These are phyloP conservation scores for Podospora pseudocomata DNA, from an alignment of 495 filamentous ascomycete genomes.

Conservation along the genomic window DNA sequence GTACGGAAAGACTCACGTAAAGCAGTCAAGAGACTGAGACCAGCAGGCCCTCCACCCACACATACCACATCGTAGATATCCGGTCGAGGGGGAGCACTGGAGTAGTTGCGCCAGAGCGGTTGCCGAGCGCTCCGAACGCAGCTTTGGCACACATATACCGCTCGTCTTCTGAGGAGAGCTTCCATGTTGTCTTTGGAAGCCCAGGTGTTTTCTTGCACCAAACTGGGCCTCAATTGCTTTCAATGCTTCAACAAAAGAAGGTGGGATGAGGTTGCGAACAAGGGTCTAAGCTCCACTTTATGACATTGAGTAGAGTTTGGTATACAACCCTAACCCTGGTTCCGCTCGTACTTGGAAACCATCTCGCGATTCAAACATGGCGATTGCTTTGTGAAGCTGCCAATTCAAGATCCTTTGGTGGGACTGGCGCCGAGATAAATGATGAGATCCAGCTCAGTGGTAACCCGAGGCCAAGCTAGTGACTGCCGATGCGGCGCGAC, in stretches of 20 bases:
- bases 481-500: not conserved
- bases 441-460: not conserved
- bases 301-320: not conserved
- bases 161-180: conserved; percentile 19
- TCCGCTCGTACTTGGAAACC: not conserved
- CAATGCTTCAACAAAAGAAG: not conserved
- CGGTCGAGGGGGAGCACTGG: conserved; percentile 37
- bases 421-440: too few species aligned
- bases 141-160: conserved; percentile 42
- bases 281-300: conserved; percentile 8
- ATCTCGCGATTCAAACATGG: not conserved
- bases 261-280: not conserved
- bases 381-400: not conserved
- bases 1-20: conserved; percentile 57
- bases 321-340: conserved; percentile 12
- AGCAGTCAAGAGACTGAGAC: conserved; percentile 80
- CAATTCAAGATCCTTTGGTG: not conserved
- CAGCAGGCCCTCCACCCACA: conserved; percentile 94
- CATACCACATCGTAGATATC: conserved; percentile 92
- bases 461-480: not conserved
- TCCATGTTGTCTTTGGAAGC: conserved; percentile 23
- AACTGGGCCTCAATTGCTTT: not conserved
- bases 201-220: not conserved
- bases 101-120: conserved; percentile 35
- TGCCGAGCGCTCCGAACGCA: conserved; percentile 41